These are phyloP conservation scores for Zangia roseola DNA, from an alignment of 768 basidiomycete genomes.

Conservation along the genomic window DNA sequence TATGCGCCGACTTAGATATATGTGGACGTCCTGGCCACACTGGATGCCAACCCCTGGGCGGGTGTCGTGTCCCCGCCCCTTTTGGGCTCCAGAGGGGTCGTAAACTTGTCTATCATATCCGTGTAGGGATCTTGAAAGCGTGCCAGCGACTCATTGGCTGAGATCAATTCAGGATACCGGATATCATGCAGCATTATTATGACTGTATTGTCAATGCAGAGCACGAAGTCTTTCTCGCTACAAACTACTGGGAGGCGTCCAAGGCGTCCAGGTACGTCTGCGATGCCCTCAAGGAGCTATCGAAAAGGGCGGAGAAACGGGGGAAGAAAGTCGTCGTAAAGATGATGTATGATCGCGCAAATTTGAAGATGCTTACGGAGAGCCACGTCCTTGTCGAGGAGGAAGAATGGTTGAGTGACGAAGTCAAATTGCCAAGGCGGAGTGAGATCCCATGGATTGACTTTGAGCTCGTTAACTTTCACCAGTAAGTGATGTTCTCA, in stretches of 20 bases:
- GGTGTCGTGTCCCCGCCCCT: constrained; percentile 62
- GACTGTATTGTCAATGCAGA: constrained; percentile 60
- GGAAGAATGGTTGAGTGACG: constrained; percentile 41
- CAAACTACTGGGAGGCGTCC: constrained; percentile 60
- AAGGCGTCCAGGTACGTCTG: constrained; percentile 51
- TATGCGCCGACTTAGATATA: constrained; percentile 46
- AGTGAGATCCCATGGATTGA: constrained; percentile 60
- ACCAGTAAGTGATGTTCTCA: constrained; percentile 29
- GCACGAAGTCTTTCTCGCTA: constrained; percentile 64
- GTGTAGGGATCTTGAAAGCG: constrained; percentile 34
- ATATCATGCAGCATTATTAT: constrained; percentile 70
- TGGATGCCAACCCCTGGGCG: constrained; percentile 53
- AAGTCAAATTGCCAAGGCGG: constrained; percentile 49
- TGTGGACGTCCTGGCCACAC: constrained; percentile 54
- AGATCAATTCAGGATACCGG: constrained; percentile 49
- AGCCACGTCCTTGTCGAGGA: constrained; percentile 48
- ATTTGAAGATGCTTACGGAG: constrained; percentile 46
- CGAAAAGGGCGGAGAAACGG: constrained; percentile 43
- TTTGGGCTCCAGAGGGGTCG: constrained; percentile 59
- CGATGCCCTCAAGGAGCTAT: constrained; percentile 52
- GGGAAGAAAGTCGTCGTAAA: constrained; percentile 57
- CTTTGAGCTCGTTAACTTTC: constrained; percentile 59
- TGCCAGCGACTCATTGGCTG: constrained; percentile 7
- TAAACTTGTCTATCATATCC: constrained; percentile 62
- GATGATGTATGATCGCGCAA: constrained; percentile 69